phyloP scores from a whole-genome alignment of 2,329 filamentous ascomycete species.

The Trichoderma sp. region DNA sequence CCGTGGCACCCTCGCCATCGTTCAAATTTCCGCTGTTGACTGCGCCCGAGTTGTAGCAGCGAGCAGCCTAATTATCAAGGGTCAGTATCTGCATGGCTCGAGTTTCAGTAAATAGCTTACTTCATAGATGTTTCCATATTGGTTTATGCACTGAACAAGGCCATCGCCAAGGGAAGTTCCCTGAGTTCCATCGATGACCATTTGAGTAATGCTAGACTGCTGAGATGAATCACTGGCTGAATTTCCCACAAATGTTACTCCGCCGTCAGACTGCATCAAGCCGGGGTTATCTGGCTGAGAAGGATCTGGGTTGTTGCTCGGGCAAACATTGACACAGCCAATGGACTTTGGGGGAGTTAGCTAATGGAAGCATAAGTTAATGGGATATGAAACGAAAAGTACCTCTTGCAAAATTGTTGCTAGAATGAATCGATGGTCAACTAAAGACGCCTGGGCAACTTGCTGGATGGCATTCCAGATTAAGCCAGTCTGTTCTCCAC shows the following conservation, averaged over 20 bases:
- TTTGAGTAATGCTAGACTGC: slow-evolving; percentile 32
- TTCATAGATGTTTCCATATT: slow-evolving; percentile 13
- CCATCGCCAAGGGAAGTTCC: slow-evolving; percentile 48
- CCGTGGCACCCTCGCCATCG: slow-evolving; percentile 25
- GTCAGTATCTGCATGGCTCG: background rate
- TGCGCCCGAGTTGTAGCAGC: slow-evolving; percentile 30
- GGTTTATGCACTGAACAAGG: slow-evolving; percentile 31
- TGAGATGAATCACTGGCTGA: slow-evolving; percentile 39
- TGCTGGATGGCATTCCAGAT: slow-evolving; percentile 18
- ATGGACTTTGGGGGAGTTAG: slow-evolving; percentile 38
- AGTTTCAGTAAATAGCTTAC: background rate
- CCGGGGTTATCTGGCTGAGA: slow-evolving; percentile 41
- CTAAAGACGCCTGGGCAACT: slow-evolving; percentile 10
- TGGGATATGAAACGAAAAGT: background rate
- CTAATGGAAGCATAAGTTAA: background rate
- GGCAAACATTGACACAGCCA: slow-evolving; percentile 46
- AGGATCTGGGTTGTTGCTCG: slow-evolving; percentile 40
- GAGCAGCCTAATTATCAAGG: slow-evolving; percentile 25
- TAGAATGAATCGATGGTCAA: slow-evolving; percentile 16
- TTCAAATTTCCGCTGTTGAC: slow-evolving; percentile 29
- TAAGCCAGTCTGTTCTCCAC: slow-evolving; percentile 8
- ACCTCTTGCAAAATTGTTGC: slow-evolving; percentile 19
- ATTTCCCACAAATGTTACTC: slow-evolving; percentile 32
- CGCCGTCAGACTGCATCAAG: slow-evolving; percentile 43
- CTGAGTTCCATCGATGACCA: slow-evolving; percentile 44